These are phyloP conservation scores for Saturnispora kantuleensis DNA, from an alignment of 805 yeast species.

Conservation along the genomic window DNA sequence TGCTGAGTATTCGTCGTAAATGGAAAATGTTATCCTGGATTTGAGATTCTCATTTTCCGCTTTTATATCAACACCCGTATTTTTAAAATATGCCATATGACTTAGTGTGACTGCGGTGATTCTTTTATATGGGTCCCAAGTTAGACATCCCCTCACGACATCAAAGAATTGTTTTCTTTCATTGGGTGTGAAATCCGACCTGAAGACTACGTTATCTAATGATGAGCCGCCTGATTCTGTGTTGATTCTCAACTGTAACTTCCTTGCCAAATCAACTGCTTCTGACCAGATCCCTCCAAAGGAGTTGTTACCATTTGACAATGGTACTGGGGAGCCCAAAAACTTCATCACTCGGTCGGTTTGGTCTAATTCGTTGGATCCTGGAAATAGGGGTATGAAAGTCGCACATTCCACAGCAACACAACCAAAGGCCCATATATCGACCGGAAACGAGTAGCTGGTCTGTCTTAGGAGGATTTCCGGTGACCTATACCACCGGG, in stretches of 20 bases:
- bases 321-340: slow-evolving; percentile 62
- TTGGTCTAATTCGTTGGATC: slow-evolving; percentile 71
- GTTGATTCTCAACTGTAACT: slow-evolving; percentile 21
- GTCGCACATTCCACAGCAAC: slow-evolving; percentile 68
- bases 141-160: slow-evolving; percentile 41
- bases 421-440: slow-evolving; percentile 81
- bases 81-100: slow-evolving; percentile 44
- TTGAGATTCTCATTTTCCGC: slow-evolving; percentile 12
- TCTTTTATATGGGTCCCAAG: slow-evolving; percentile 74
- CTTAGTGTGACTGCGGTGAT: slow-evolving; percentile 41
- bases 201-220: slow-evolving; percentile 36
- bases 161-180: slow-evolving; percentile 33
- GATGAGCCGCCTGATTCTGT: slow-evolving; percentile 34
- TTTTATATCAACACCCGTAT: slow-evolving; percentile 25
- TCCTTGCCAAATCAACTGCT: slow-evolving; percentile 41
- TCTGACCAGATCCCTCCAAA: slow-evolving; percentile 70
- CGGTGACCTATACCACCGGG: slow-evolving; percentile 83
- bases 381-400: slow-evolving; percentile 76
- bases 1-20: neutral
- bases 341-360: slow-evolving; percentile 53
- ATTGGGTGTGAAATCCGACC: slow-evolving; percentile 29
- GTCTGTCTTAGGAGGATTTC: slow-evolving; percentile 61
- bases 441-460: slow-evolving; percentile 58
- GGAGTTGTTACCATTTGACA: slow-evolving; percentile 23
- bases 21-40: neutral